phyloP scores from a whole-genome alignment of 2,329 filamentous ascomycete species.

The Trichoderma hamatum region DNA sequence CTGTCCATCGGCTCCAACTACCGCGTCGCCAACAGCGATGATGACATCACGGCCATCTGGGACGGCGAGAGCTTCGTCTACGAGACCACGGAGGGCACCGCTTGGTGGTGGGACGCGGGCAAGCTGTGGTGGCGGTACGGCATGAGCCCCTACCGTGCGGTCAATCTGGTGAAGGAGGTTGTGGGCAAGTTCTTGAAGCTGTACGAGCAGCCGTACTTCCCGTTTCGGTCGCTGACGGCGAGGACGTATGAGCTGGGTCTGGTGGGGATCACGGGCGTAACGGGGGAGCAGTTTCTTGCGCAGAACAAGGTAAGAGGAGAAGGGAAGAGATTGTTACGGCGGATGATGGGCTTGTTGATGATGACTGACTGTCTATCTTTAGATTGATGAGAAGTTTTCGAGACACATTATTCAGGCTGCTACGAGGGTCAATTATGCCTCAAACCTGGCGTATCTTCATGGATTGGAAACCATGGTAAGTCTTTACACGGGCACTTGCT shows the following conservation, averaged over 20 bases:
- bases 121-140: conserved; percentile 89
- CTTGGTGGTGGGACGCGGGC: conserved; percentile 77
- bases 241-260: conserved; percentile 70
- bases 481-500: too few species aligned
- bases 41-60: conserved; percentile 75
- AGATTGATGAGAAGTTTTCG: conserved; percentile 68
- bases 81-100: conserved; percentile 59
- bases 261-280: conserved; percentile 64
- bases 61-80: conserved; percentile 77
- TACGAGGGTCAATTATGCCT: conserved; percentile 92
- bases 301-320: conserved; percentile 60
- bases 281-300: conserved; percentile 73
- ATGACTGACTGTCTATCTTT: neutral
- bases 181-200: conserved; percentile 75
- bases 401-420: conserved; percentile 86
- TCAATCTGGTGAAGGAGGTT: conserved; percentile 70
- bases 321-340: neutral
- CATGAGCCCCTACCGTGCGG: conserved; percentile 71
- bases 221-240: conserved; percentile 75
- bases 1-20: conserved; percentile 58
- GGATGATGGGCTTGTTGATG: neutral
- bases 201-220: conserved; percentile 82
- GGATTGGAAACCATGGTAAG: conserved; percentile 80
- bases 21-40: conserved; percentile 50
- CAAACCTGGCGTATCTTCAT: conserved; percentile 84